Evolutionary conservation across 1,284 basidiomycete species (phyloP), one percentile per base, ranked within the genome.

Genomic region (Pseudozyma sp.): DNA sequence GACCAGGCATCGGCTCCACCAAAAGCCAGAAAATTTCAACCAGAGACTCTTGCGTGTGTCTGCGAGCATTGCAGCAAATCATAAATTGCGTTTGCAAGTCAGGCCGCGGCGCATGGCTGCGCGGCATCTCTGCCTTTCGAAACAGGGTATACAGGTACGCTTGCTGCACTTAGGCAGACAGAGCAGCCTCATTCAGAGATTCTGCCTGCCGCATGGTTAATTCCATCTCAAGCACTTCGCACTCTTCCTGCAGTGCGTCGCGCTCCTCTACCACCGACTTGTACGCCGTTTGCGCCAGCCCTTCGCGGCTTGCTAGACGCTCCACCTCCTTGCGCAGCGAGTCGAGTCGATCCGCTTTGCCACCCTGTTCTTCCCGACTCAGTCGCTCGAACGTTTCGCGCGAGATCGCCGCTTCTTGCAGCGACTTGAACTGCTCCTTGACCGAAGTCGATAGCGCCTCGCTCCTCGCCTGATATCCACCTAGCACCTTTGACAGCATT

Each of bases 381-480:
- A 84, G 49, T 3, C 73, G 61, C 54, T 68, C 69, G 56, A 81
- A 82, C 8, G 80, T 77, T 37, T 62, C 59, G 39, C 53, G 69
- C 53, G 67, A 67, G 31, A 81, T 55, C 14, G 40, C 43, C 10
- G 65, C 63, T 40, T 81, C 75, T 34, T 61, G 67, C 14, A 81
- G 50, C 44, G 54, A 59, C 31, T 52, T 52, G 45, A 68, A 75
- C 5, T 59, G 61, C 30, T 77, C 66, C 24, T 51, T 53, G 45
- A 75, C 55, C 43, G 71, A 66, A 79, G 89, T 89, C 14, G 88
- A 86, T 7, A 96, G 87, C 45, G 90, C 89, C 75, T 88, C 88
- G 44, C 91, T 90, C 14, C 96, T 89, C 40, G 89, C 88, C 81
- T 93, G 90, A 85, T 99, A 99, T 3, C 97, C 97, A 43, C 94